Base-by-base conservation (phyloP, 176 grass and related monocot genomes). In the Triticum dicoccoides region DNA sequence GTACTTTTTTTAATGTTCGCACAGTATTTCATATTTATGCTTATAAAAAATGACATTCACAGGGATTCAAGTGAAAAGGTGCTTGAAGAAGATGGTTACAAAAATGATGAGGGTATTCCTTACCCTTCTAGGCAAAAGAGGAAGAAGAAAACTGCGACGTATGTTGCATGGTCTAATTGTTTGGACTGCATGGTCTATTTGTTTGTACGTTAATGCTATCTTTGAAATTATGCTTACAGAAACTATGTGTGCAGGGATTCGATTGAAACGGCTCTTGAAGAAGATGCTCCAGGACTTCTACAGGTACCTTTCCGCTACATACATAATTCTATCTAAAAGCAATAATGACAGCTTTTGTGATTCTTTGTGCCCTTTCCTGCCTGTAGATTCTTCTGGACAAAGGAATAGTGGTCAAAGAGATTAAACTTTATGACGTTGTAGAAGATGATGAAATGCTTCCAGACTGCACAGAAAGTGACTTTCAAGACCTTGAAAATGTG, bases 221-320 rank as follows among this genome's bases (percentile, higher is more conserved):
- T 68, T 38, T 14, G 29, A 39, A 18, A 35, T 49, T 87, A 56
- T 84, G 84, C 65, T 89, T 68, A 89, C 45, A 32, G 10, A 68
- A 74, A 13, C 78, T 25, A 24, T 70, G 9, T 87, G 17, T 91
- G 76, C 92, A 98, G 96, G 93, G 86, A 95, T 95, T 95, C 96
- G 38, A 87, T 89, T 65, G 93, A 94, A 88, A 82, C 78, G 21
- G 96, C 96, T 80, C 90, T 98, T 12, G 93, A 98, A 27, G 96
- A 95, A 94, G 96, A 98, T 95, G 96, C 93, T 83, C 96, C 96
- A 30, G 93, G 96, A 73, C 96, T 98, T 94, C 59, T 98, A 14
- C 84, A 98, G 89, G 96, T 98, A 78, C 30, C 74, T 45, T 35
- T 67, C 88, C 68, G 59, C 30, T 61, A 37, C 61, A 74, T 61